Evolutionary conservation across 2,329 filamentous ascomycete species (phyloP).

Genomic region (Aspergillus aculeatinus): DNA sequence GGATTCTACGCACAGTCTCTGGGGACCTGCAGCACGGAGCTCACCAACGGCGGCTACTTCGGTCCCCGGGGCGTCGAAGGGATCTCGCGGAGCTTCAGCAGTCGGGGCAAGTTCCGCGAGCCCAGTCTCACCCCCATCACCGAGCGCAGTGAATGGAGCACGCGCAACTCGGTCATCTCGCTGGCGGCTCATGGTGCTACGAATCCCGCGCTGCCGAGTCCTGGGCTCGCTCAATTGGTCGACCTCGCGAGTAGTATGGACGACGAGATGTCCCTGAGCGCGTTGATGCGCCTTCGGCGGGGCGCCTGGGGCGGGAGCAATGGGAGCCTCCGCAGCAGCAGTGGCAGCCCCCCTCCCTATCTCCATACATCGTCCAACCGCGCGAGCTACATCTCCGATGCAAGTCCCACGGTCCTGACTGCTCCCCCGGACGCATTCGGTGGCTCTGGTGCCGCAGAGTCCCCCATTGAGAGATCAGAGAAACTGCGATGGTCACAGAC

Average conservation of each 20-base stretch:
- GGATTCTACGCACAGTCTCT: constrained; percentile 76
- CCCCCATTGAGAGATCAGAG: constrained; percentile 17
- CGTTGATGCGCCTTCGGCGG: constrained; percentile 69
- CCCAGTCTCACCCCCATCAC: constrained; percentile 96
- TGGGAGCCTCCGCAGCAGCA: constrained; percentile 62
- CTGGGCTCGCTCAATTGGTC: constrained; percentile 75
- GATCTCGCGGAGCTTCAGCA: constrained; percentile 66
- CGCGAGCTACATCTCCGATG: constrained; percentile 39
- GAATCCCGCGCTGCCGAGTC: constrained; percentile 60
- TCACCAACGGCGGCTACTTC: constrained; percentile 84
- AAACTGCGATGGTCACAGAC: constrained; percentile 10
- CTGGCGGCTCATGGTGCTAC: constrained; percentile 55
- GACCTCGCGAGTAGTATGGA: constrained; percentile 57
- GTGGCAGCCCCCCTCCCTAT: constrained; percentile 44
- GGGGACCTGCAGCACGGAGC: constrained; percentile 54
- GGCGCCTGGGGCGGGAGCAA: constrained; percentile 81
- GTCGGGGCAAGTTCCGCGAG: constrained; percentile 72
- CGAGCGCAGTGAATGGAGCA: constrained; percentile 92
- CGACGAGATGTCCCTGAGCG: constrained; percentile 70
- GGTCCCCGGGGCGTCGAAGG: constrained; percentile 68
- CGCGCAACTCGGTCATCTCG: constrained; percentile 85
- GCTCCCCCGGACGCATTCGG: constrained; percentile 22
- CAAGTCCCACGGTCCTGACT: constrained; percentile 27
- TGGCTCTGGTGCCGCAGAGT: constrained; percentile 15
- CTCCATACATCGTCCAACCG: constrained; percentile 34